phyloP scores from a whole-genome alignment of 1,284 basidiomycete genomes.

The Pascua sp. region DNA sequence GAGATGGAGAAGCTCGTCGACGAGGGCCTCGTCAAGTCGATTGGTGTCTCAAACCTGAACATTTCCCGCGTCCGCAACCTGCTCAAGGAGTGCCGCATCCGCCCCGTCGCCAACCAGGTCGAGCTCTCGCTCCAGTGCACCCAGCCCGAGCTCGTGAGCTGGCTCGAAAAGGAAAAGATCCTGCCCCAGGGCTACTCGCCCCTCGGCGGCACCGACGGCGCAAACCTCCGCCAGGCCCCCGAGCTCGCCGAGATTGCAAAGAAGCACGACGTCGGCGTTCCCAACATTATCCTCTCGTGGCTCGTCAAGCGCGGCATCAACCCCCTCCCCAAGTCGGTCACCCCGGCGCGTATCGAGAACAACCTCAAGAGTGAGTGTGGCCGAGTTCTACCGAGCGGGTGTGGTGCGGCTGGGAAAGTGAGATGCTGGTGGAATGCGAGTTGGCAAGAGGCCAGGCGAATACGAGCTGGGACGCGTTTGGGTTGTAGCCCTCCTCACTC shows the following conservation, averaged over 20 bases:
- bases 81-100: constrained; percentile 55
- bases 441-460: no score
- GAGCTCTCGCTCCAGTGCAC: constrained; percentile 79
- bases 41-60: constrained; percentile 67
- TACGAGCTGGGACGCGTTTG: no score
- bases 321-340: constrained; percentile 52
- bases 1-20: constrained; percentile 57
- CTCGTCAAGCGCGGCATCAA: constrained; percentile 68
- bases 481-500: no score
- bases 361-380: constrained; percentile 48
- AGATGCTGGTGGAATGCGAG: no score
- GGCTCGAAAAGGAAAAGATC: constrained; percentile 57
- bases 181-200: constrained; percentile 76
- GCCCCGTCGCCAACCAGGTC: constrained; percentile 67
- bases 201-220: constrained; percentile 64
- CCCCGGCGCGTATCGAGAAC: constrained; percentile 46
- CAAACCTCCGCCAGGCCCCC: constrained; percentile 63
- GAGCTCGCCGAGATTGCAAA: constrained; percentile 61
- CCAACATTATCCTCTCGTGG: constrained; percentile 77
- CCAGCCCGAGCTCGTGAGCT: constrained; percentile 72
- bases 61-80: constrained; percentile 67
- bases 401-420: no score
- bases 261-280: constrained; percentile 66
- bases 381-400: no score
- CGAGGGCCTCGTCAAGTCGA: constrained; percentile 57